Evolutionary conservation across 75 land plant genomes (phyloP).

Genomic region (Picea sitchensis): DNA sequence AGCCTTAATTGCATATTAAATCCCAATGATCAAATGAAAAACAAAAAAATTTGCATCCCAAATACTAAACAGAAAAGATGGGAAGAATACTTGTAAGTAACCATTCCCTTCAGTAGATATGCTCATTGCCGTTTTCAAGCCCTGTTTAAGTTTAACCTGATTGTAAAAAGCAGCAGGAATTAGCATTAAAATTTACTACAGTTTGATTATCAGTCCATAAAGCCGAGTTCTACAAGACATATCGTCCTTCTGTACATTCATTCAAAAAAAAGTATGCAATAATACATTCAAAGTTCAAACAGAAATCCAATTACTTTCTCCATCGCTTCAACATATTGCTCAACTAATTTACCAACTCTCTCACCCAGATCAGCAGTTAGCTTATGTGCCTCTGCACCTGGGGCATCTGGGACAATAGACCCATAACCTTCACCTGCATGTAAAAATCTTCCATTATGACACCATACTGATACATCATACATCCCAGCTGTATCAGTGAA

Average conservation of each 20-base stretch:
- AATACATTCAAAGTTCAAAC: not conserved
- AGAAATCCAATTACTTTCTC: constrained; percentile 64
- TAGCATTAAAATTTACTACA: not conserved
- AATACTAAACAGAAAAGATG: not conserved
- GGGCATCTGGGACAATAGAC: constrained; percentile 78
- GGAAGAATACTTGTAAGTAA: constrained; percentile 71
- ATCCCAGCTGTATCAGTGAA: not conserved
- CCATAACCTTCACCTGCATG: constrained; percentile 78
- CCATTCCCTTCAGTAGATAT: constrained; percentile 85
- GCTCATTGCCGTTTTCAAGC: constrained; percentile 82
- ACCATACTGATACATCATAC: not conserved
- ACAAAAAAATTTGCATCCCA: not conserved
- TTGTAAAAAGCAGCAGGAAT: not conserved
- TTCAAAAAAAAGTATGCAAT: not conserved
- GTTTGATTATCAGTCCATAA: not conserved
- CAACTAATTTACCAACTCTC: constrained; percentile 53
- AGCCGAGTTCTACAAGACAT: not conserved
- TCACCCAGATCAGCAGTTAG: constrained; percentile 50
- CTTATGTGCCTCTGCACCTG: constrained; percentile 54
- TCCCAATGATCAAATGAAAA: constrained; percentile 2
- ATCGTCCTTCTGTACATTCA: not conserved
- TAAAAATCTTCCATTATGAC: not conserved
- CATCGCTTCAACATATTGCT: constrained; percentile 87
- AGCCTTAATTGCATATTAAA: not conserved
- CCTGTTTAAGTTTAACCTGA: constrained; percentile 91